Conservation (phyloP, 2,329 filamentous ascomycete species). For the Cercospora citrullina region DNA sequence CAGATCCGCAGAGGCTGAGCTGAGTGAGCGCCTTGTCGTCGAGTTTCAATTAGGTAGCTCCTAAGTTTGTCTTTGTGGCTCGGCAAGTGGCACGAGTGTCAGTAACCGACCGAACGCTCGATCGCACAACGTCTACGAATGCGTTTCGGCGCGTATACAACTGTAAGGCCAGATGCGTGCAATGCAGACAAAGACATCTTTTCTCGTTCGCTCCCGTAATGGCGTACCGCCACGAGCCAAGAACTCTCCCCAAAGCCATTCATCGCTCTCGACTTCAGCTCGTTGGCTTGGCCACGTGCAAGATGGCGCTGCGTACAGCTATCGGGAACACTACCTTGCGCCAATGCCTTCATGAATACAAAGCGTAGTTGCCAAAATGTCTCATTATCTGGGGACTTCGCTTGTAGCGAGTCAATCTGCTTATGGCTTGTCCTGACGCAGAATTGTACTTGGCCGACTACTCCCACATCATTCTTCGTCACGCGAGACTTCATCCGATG, state of each 20-base stretch:
- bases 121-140: not conserved
- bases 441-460: not conserved
- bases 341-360: not conserved
- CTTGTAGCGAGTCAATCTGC: not conserved
- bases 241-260: not conserved
- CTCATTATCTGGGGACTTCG: not conserved
- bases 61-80: not conserved
- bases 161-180: not conserved
- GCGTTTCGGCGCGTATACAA: not conserved
- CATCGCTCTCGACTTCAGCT: not conserved
- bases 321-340: not conserved
- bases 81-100: not conserved
- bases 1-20: slow-evolving; percentile 12
- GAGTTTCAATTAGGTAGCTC: not conserved
- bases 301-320: not conserved
- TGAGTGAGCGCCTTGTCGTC: slow-evolving; percentile 5
- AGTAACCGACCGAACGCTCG: not conserved
- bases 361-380: not conserved
- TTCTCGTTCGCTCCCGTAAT: not conserved
- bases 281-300: not conserved
- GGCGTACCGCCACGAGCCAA: not conserved
- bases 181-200: not conserved
- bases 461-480: not conserved
- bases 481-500: not conserved
- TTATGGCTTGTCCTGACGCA: not conserved